Conservation (phyloP, 2,329 filamentous ascomycete species). For the Phaeosphaeriaceae sp. region DNA sequence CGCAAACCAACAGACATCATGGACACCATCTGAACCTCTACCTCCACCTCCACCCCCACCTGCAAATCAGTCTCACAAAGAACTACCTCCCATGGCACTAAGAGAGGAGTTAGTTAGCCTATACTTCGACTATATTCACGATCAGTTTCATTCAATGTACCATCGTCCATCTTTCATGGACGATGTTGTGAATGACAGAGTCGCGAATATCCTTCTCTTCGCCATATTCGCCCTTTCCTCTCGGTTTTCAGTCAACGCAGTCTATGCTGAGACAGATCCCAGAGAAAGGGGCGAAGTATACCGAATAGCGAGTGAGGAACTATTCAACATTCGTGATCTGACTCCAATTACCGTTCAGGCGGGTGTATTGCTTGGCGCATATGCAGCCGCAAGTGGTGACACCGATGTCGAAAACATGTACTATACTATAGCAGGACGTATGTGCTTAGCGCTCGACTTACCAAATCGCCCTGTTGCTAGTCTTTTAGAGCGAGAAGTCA, state of each 20-base stretch:
- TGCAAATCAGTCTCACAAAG: slow-evolving; percentile 8
- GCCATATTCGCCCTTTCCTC: slow-evolving; percentile 29
- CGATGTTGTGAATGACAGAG: slow-evolving; percentile 20
- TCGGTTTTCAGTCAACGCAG: slow-evolving; percentile 23
- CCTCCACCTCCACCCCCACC: slow-evolving; percentile 6
- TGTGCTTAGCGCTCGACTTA: slow-evolving; percentile 28
- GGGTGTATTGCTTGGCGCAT: slow-evolving; percentile 28
- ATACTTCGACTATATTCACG: slow-evolving; percentile 35
- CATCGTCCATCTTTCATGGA: slow-evolving; percentile 27
- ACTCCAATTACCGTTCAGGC: slow-evolving; percentile 23
- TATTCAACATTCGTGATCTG: slow-evolving; percentile 27
- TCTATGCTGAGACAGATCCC: slow-evolving; percentile 20
- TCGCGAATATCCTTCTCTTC: slow-evolving; percentile 24
- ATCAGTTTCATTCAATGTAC: slow-evolving; percentile 34
- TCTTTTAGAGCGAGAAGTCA: slow-evolving; percentile 29
- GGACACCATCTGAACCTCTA: not conserved
- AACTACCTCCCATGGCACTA: slow-evolving; percentile 21
- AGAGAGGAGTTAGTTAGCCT: slow-evolving; percentile 23
- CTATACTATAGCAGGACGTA: slow-evolving; percentile 29
- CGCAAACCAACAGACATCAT: slow-evolving; percentile 6
- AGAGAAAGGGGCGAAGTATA: slow-evolving; percentile 26
- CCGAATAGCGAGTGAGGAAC: slow-evolving; percentile 20
- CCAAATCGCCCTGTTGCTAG: slow-evolving; percentile 25
- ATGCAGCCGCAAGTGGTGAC: slow-evolving; percentile 30
- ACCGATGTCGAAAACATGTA: slow-evolving; percentile 33